A percentile compares a stretch with the other conserved stretches of the same genome.
phyloP scores from a whole-genome alignment of 1,139 yeast species.

The Candida tropicalis region DNA sequence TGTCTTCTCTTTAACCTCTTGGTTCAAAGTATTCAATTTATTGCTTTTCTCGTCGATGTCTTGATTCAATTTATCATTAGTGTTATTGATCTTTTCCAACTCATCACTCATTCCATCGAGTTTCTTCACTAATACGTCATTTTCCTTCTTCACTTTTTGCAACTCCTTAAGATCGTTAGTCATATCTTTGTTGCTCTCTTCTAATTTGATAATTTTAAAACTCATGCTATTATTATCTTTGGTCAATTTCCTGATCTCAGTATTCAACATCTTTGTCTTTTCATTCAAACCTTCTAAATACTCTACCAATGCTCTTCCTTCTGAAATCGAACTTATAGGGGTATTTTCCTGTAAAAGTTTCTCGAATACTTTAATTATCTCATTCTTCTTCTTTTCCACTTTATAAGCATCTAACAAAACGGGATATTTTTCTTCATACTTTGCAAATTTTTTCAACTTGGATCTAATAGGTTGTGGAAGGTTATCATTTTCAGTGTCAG shows the following conservation, averaged over 20 bases:
- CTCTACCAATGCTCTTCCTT: conserved; percentile 68
- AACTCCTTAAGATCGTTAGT: conserved; percentile 8
- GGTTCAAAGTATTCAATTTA: conserved; percentile 20
- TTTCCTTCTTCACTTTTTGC: conserved; percentile 15
- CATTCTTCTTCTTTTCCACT: conserved; percentile 69
- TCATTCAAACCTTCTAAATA: conserved; percentile 66
- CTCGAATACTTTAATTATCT: conserved; percentile 67
- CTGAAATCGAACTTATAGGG: conserved; percentile 75
- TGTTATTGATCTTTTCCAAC: conserved; percentile 14
- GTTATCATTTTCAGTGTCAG: conserved; percentile 22
- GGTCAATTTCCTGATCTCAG: conserved; percentile 45
- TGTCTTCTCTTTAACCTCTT: conserved; percentile 6
- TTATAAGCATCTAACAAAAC: conserved; percentile 80
- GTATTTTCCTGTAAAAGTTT: conserved; percentile 75
- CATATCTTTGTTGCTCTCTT: conserved; percentile 26
- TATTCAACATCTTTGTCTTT: conserved; percentile 60
- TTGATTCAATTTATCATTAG: conserved; percentile 16
- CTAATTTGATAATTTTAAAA: conserved; percentile 15
- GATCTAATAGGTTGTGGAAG: conserved; percentile 59
- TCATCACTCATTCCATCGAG: conserved; percentile 4
- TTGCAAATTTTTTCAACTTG: conserved; percentile 74
- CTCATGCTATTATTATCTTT: conserved; percentile 28
- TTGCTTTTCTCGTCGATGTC: conserved; percentile 18
- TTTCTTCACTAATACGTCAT: conserved; percentile 17
- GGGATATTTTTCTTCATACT: conserved; percentile 91